Base-by-base conservation (phyloP, 2,329 filamentous ascomycete species). In the Ophiognomonia clavigignenti-juglandacearum region DNA sequence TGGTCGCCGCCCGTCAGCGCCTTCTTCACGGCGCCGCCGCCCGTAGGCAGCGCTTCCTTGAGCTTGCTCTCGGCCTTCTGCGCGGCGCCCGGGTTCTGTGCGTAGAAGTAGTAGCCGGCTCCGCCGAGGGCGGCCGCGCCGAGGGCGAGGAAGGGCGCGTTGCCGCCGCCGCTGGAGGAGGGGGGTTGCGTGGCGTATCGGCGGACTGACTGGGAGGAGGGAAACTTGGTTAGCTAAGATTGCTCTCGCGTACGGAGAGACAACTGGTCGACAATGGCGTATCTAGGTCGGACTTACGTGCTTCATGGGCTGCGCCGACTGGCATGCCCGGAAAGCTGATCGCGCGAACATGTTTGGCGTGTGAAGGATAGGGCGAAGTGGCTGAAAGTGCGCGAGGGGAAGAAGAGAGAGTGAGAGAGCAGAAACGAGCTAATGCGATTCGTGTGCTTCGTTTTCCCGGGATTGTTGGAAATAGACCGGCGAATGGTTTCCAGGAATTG, bases 1-100 rank as follows among this genome's bases (percentile, higher is more conserved):
- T 96, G 90, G 53, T 95, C 88, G 55, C 88, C 89, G 56, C 92
- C 91, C 27, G 78, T 86, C 66, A 97, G 75, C 37, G 78, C 70
- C 64, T 71, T 70, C 61, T 72, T 70, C 42, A 64, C 62, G 45
- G 65, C 66, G 29, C 63, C 66, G 6, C 8, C 36, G 9, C 19
- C 24, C 35, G 68, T 47, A 22, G 61, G 59, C 39, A 57, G 39
- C 43, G 53, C 42, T 22, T 57, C 57, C 62, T 73, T 72, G 31
- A 68, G 72, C 56, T 76, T 75, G 35, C 67, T 72, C 59, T 82
- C 83, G 23, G 74, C 79, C 62, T 78, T 77, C 56, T 77, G 73
- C 45, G 72, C 77, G 13, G 76, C 65, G 46, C 59, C 70, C 57
- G 64, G 73, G 42, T 51, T 51, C 70, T 67, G 70, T 67, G 64